Percentiles rank a stretch among this genome's conserved stretches.
These are phyloP conservation scores for Tetrahymena malaccensis DNA, from an alignment of 73 alveolate species.

Conservation along the genomic window DNA sequence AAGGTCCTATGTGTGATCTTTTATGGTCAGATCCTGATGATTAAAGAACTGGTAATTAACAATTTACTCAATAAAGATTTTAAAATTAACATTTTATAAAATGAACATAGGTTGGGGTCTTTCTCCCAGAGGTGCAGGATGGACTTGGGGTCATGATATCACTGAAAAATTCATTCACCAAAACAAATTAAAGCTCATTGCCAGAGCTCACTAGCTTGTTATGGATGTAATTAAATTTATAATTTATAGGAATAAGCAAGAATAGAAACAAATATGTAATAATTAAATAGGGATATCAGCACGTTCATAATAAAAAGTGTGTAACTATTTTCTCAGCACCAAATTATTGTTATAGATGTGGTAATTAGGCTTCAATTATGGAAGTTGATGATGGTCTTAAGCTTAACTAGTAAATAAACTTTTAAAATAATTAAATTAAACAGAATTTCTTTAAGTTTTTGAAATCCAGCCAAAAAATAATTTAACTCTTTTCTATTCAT, in stretches of 20 bases:
- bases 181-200: slow-evolving; percentile 34
- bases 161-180: slow-evolving; percentile 42
- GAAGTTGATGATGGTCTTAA: slow-evolving; percentile 41
- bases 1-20: slow-evolving; percentile 79
- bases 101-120: slow-evolving; percentile 52
- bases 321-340: slow-evolving; percentile 92
- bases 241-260: not conserved
- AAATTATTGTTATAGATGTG: slow-evolving; percentile 93
- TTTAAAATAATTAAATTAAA: not conserved
- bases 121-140: slow-evolving; percentile 74
- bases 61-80: not conserved
- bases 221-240: slow-evolving; percentile 15
- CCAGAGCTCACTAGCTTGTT: slow-evolving; percentile 61
- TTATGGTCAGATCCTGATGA: slow-evolving; percentile 78
- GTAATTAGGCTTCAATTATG: slow-evolving; percentile 75
- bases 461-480: not conserved
- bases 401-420: not conserved
- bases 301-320: slow-evolving; percentile 63
- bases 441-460: not conserved
- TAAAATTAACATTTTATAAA: not conserved
- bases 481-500: not conserved
- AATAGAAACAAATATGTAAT: not conserved
- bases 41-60: slow-evolving; percentile 1
- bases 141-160: slow-evolving; percentile 64
- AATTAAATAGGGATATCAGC: slow-evolving; percentile 45